Percentiles rank a stretch among this genome's conserved stretches.
Evolutionary conservation across 2,329 filamentous ascomycete species (phyloP).

Genomic region (Cladosporium sp.): DNA sequence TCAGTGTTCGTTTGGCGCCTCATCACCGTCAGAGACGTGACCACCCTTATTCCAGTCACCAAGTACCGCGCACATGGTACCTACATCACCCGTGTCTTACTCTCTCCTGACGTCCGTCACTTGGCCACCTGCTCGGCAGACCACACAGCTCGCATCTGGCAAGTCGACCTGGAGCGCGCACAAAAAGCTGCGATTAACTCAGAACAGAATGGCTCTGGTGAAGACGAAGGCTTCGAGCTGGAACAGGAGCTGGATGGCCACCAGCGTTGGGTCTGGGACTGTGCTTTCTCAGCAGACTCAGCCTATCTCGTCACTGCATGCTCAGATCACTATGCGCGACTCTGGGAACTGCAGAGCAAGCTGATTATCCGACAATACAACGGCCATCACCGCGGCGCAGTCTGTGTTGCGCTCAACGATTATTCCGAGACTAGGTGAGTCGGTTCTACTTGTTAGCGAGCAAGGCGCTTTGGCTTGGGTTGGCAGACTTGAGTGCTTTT

Average conservation of each 20-base stretch:
- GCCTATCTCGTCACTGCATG: slow-evolving; percentile 92
- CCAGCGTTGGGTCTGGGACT: slow-evolving; percentile 97
- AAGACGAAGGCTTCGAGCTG: slow-evolving; percentile 56
- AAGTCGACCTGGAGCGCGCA: slow-evolving; percentile 61
- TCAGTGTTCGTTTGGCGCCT: slow-evolving; percentile 98
- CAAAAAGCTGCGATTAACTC: slow-evolving; percentile 16
- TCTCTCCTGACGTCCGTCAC: slow-evolving; percentile 91
- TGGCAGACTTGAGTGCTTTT: too few species aligned
- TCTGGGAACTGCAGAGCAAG: slow-evolving; percentile 86
- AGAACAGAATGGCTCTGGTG: slow-evolving; percentile 13
- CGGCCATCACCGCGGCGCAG: slow-evolving; percentile 85
- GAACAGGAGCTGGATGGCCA: slow-evolving; percentile 86
- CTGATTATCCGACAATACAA: slow-evolving; percentile 94
- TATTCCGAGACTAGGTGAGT: slow-evolving; percentile 32
- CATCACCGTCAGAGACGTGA: slow-evolving; percentile 75
- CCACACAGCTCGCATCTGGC: slow-evolving; percentile 96
- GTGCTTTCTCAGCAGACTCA: slow-evolving; percentile 88
- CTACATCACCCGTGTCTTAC: slow-evolving; percentile 86
- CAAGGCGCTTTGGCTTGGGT: too few species aligned
- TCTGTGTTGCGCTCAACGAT: slow-evolving; percentile 90
- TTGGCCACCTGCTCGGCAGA: slow-evolving; percentile 91
- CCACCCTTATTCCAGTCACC: slow-evolving; percentile 78
- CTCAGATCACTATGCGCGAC: slow-evolving; percentile 84
- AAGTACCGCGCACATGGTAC: slow-evolving; percentile 88
- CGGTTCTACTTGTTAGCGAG: too few species aligned